Conservation (phyloP, 331 rosid species). For the Cydonia oblonga region DNA sequence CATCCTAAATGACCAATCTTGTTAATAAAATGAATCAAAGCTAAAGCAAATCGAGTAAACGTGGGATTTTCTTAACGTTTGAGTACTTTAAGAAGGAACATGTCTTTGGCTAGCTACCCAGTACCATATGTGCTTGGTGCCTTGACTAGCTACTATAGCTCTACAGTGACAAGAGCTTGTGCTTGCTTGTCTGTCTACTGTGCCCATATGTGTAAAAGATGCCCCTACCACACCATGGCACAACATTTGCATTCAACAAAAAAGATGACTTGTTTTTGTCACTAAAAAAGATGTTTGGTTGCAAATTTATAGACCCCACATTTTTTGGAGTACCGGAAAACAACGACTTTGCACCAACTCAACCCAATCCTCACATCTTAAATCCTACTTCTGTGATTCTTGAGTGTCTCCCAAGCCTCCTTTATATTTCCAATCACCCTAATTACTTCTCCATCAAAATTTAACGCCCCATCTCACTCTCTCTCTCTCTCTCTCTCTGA, state of each 20-base stretch:
- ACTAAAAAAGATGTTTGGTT: conserved; percentile 31
- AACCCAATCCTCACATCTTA: conserved; percentile 7
- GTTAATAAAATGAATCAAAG: too few relatives aligned
- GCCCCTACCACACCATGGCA: not conserved
- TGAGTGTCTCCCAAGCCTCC: conserved; percentile 44
- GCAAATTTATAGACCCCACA: conserved; percentile 39
- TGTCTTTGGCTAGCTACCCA: not conserved
- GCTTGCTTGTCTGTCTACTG: conserved; percentile 6
- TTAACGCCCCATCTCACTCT: not conserved
- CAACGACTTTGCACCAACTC: conserved; percentile 62
- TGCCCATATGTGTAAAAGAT: not conserved
- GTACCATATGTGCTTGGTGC: not conserved
- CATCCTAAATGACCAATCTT: too few relatives aligned
- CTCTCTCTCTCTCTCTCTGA: not conserved
- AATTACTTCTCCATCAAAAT: not conserved
- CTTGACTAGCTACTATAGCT: not conserved
- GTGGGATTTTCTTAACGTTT: too few relatives aligned
- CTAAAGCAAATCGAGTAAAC: too few relatives aligned
- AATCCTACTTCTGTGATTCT: conserved; percentile 17
- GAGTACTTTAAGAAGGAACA: too few relatives aligned
- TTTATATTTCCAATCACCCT: conserved; percentile 3
- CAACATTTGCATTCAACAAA: not conserved
- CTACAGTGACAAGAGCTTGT: not conserved
- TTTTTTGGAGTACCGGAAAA: conserved; percentile 41
- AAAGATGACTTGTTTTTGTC: conserved; percentile 45